A percentile compares a stretch with the other conserved stretches of the same genome.
Evolutionary conservation across 805 yeast species (phyloP).

Genomic region (Barnettozyma pratensis): DNA sequence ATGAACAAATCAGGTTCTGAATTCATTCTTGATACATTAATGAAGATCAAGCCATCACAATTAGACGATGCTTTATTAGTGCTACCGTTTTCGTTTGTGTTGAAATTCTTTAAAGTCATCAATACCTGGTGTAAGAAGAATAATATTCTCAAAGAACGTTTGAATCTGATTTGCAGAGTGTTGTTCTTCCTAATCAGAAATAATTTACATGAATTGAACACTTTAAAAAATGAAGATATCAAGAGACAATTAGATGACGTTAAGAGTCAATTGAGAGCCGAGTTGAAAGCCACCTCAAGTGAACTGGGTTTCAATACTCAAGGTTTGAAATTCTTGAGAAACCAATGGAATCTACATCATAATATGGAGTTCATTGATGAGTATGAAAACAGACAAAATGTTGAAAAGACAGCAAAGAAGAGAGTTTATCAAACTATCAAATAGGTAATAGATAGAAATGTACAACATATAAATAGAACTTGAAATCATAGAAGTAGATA

Average conservation of each 20-base stretch:
- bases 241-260: constrained; percentile 62
- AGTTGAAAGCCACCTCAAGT: constrained; percentile 45
- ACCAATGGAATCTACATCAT: constrained; percentile 77
- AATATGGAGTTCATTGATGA: constrained; percentile 70
- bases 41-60: constrained; percentile 74
- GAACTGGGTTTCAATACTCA: constrained; percentile 81
- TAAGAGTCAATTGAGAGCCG: constrained; percentile 53
- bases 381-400: constrained; percentile 46
- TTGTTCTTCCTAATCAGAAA: constrained; percentile 68
- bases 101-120: constrained; percentile 65
- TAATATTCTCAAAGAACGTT: constrained; percentile 41
- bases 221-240: constrained; percentile 58
- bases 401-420: constrained; percentile 57
- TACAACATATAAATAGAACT: too few species aligned
- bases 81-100: constrained; percentile 80
- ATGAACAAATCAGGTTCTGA: constrained; percentile 66
- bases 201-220: constrained; percentile 74
- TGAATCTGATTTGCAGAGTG: constrained; percentile 67
- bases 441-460: not conserved
- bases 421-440: constrained; percentile 59
- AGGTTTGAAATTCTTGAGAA: constrained; percentile 68
- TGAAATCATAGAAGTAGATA: too few species aligned
- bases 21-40: constrained; percentile 69
- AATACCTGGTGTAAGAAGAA: constrained; percentile 62
- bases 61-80: constrained; percentile 90